Conservation (phyloP, 331 rosid species). For the Quercus lobata region DNA sequence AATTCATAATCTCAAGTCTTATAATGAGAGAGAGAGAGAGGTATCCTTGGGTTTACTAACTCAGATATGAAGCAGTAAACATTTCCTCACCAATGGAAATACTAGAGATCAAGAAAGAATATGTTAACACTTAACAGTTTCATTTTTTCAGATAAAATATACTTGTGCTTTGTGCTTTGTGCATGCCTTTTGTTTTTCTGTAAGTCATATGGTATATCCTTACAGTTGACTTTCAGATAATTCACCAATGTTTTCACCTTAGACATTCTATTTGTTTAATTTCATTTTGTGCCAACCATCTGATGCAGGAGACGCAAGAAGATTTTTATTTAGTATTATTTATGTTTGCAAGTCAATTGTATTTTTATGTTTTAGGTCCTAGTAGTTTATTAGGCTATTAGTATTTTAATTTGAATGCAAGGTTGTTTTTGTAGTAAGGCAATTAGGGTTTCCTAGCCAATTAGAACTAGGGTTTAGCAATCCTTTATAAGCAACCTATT, state of each 20-base stretch:
- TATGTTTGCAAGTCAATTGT: too few species aligned
- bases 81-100: neutral
- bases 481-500: too few species aligned
- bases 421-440: too few species aligned
- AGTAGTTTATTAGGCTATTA: too few species aligned
- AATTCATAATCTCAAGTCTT: conserved; percentile 1
- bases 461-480: too few species aligned
- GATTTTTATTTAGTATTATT: too few species aligned
- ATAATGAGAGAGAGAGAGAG: neutral
- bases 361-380: too few species aligned
- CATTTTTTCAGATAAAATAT: neutral
- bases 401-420: too few species aligned
- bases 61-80: neutral
- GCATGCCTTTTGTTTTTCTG: too few species aligned
- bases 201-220: neutral
- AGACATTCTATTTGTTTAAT: neutral
- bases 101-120: neutral
- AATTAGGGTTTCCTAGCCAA: too few species aligned
- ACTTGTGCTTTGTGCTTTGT: neutral
- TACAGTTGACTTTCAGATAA: neutral
- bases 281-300: neutral
- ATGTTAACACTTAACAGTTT: neutral
- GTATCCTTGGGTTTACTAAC: neutral
- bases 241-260: neutral
- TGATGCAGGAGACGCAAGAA: too few species aligned